A percentile compares a stretch with the other conserved stretches of the same genome.
Evolutionary conservation across 257 asterid genomes (phyloP).

Genomic region (Knoxia roxburghii): DNA sequence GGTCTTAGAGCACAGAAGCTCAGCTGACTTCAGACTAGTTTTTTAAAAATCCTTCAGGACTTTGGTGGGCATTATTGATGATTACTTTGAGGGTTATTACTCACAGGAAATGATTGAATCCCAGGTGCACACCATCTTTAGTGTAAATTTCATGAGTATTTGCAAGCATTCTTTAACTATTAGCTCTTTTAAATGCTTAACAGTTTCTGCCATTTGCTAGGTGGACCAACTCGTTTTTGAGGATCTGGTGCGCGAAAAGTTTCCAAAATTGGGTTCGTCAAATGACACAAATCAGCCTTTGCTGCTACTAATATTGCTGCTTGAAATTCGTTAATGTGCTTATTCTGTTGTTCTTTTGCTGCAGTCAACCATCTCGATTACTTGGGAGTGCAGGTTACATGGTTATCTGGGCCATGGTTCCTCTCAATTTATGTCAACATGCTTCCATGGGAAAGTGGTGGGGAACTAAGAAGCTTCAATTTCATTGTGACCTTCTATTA

Average conservation of each 20-base stretch:
- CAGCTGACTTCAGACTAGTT: slow-evolving; percentile 29
- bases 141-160: background rate
- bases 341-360: slow-evolving; percentile 20
- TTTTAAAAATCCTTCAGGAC: slow-evolving; percentile 60
- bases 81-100: slow-evolving; percentile 81
- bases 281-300: slow-evolving; percentile 8
- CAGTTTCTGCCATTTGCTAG: slow-evolving; percentile 29
- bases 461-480: slow-evolving; percentile 5
- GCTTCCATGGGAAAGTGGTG: slow-evolving; percentile 99
- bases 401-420: slow-evolving; percentile 91
- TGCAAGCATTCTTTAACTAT: slow-evolving; percentile 6
- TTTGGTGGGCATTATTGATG: slow-evolving; percentile 82
- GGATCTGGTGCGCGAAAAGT: slow-evolving; percentile 83
- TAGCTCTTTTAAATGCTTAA: background rate
- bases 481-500: background rate
- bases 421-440: slow-evolving; percentile 77
- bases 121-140: slow-evolving; percentile 50
- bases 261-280: slow-evolving; percentile 79
- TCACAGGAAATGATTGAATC: slow-evolving; percentile 93
- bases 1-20: slow-evolving; percentile 8
- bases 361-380: slow-evolving; percentile 86
- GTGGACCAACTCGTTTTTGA: slow-evolving; percentile 94
- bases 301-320: slow-evolving; percentile 5
- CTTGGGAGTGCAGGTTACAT: slow-evolving; percentile 89
- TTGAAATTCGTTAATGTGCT: background rate